Conservation (phyloP, 2,329 filamentous ascomycete genomes). For the Thelonectria blattea region DNA sequence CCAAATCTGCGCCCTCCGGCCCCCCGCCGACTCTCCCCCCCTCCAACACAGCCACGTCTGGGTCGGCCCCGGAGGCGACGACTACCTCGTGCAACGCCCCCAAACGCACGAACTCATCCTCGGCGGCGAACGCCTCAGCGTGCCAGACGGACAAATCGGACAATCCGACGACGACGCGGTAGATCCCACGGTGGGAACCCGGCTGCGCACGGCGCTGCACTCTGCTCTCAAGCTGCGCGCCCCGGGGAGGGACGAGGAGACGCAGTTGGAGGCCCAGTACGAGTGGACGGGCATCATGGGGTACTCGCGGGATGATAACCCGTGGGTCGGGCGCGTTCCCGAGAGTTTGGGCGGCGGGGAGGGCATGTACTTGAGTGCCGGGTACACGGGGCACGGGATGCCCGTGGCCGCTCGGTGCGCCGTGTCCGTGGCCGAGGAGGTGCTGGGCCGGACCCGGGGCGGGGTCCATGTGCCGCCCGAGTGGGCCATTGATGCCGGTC, state of each 20-base stretch:
- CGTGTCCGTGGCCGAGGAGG: constrained; percentile 66
- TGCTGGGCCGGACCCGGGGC: constrained; percentile 49
- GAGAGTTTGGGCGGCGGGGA: constrained; percentile 49
- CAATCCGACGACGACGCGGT: constrained; percentile 65
- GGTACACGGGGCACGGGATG: constrained; percentile 80
- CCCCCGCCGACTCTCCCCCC: constrained; percentile 50
- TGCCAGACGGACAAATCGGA: constrained; percentile 54
- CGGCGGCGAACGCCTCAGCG: constrained; percentile 70
- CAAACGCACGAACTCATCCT: constrained; percentile 65
- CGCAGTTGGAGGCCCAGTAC: constrained; percentile 58
- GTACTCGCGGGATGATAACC: constrained; percentile 69
- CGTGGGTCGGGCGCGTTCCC: constrained; percentile 75
- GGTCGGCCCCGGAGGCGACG: constrained; percentile 59
- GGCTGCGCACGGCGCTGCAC: constrained; percentile 56
- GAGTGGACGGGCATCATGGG: constrained; percentile 87
- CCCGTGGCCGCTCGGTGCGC: constrained; percentile 72
- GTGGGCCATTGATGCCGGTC: constrained; percentile 47
- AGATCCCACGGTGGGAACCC: constrained; percentile 60
- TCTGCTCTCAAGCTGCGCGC: constrained; percentile 50
- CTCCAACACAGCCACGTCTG: constrained; percentile 70
- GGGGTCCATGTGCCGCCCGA: constrained; percentile 52
- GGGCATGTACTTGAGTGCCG: constrained; percentile 65
- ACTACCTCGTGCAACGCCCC: constrained; percentile 77
- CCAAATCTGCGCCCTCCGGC: constrained; percentile 71
- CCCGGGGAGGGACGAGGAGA: constrained; percentile 44